Evolutionary conservation across 306 rosid species (phyloP).

Genomic region (Quercus aquifolioides): DNA sequence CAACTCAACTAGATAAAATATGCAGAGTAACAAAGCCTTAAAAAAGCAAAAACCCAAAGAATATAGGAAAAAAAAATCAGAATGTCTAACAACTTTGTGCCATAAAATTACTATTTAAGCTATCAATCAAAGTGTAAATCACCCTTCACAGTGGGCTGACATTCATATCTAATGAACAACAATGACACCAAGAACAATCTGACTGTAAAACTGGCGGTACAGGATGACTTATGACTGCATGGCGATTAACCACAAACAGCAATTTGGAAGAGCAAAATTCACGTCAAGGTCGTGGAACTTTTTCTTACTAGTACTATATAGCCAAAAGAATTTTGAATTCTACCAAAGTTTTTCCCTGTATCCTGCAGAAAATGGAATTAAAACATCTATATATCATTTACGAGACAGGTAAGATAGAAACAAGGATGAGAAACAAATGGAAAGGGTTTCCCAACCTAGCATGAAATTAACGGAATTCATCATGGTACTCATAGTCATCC

Average conservation of each 20-base stretch:
- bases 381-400: neutral
- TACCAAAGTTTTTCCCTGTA: conserved; percentile 25
- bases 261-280: conserved; percentile 20
- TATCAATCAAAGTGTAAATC: neutral
- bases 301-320: conserved; percentile 14
- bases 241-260: conserved; percentile 14
- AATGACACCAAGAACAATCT: neutral
- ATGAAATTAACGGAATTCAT: conserved; percentile 75
- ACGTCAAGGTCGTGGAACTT: conserved; percentile 8
- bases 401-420: neutral
- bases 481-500: conserved; percentile 73
- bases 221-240: neutral
- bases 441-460: conserved; percentile 30
- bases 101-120: neutral
- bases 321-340: neutral
- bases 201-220: too few relatives aligned
- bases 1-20: neutral
- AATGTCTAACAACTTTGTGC: neutral
- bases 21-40: neutral
- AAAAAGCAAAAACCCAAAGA: neutral
- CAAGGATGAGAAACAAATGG: neutral
- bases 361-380: conserved; percentile 29
- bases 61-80: neutral
- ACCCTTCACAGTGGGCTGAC: neutral
- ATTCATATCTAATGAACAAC: neutral